A percentile compares a stretch with the other conserved stretches of the same genome.
phyloP scores from a whole-genome alignment of 345 rosid species.

The Nephelium lappaceum region DNA sequence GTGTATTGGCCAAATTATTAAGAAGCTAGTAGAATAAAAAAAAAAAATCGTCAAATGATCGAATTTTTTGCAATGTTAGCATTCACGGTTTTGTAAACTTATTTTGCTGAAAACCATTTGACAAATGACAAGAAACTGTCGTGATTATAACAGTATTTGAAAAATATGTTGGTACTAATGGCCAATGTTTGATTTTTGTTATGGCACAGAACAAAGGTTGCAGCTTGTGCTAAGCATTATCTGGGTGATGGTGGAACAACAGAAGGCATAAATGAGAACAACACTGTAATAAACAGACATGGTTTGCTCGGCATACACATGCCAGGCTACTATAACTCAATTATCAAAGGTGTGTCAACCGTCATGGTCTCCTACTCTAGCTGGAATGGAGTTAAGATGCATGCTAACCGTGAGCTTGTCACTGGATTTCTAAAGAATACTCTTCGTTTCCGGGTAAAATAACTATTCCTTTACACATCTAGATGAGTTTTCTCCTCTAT shows the following conservation, averaged over 20 bases:
- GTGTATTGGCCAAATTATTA: too few species aligned
- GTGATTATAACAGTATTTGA: not conserved
- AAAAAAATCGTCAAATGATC: not conserved
- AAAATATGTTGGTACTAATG: not conserved
- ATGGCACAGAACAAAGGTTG: slow-evolving; percentile 71
- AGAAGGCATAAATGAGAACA: slow-evolving; percentile 70
- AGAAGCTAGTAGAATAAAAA: not conserved
- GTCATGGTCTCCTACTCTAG: slow-evolving; percentile 93
- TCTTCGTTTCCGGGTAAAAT: slow-evolving; percentile 65
- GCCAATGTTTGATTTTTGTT: not conserved
- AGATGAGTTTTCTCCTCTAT: not conserved
- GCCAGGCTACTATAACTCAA: slow-evolving; percentile 70
- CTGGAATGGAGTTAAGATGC: slow-evolving; percentile 91
- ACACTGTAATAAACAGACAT: slow-evolving; percentile 56
- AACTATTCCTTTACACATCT: not conserved
- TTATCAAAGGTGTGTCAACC: slow-evolving; percentile 81
- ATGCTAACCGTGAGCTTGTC: slow-evolving; percentile 58
- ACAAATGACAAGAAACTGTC: not conserved
- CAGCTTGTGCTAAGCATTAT: slow-evolving; percentile 91
- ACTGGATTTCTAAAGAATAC: slow-evolving; percentile 74
- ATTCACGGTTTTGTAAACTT: too few species aligned
- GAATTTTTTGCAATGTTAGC: not conserved
- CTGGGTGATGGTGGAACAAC: slow-evolving; percentile 97
- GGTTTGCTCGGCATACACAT: slow-evolving; percentile 68
- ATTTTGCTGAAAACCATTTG: not conserved